Conservation (phyloP, 164 flowering plant genomes). For the Santalum album region DNA sequence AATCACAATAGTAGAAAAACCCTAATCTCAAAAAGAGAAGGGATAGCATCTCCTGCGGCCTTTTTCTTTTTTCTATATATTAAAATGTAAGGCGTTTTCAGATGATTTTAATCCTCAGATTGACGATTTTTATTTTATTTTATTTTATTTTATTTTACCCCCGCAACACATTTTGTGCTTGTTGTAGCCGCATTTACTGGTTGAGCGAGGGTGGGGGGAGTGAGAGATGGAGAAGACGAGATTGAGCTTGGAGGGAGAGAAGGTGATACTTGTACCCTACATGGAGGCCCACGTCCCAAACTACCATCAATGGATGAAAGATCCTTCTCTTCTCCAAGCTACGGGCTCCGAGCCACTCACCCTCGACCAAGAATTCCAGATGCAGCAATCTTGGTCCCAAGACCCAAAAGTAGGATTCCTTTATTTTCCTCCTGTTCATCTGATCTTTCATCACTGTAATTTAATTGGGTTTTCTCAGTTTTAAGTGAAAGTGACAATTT, state of each 20-base stretch:
- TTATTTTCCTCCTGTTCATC: not conserved
- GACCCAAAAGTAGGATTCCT: conserved; percentile 49
- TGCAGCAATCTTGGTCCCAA: conserved; percentile 86
- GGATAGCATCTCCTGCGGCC: too few relatives aligned
- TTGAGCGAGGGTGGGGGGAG: not conserved
- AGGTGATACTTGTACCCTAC: conserved; percentile 75
- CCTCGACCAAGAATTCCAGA: conserved; percentile 65
- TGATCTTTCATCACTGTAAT: not conserved
- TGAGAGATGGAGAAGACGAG: conserved; percentile 20
- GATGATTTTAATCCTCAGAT: too few relatives aligned
- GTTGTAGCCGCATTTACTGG: too few relatives aligned
- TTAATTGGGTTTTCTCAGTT: conserved; percentile 13
- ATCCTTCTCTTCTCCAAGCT: conserved; percentile 64
- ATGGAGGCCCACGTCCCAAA: conserved; percentile 74
- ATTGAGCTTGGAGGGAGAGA: conserved; percentile 64
- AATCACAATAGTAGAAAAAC: too few relatives aligned
- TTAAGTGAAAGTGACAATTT: not conserved
- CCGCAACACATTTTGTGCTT: too few relatives aligned
- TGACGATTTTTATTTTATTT: too few relatives aligned
- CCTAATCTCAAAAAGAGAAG: too few relatives aligned
- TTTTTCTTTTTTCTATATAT: too few relatives aligned
- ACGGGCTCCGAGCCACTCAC: conserved; percentile 96
- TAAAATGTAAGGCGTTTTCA: too few relatives aligned
- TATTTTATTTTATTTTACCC: too few relatives aligned
- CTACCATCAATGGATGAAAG: conserved; percentile 94